phyloP scores from a whole-genome alignment of 78 protist genomes.

The Dictyostelium firmibasis region DNA sequence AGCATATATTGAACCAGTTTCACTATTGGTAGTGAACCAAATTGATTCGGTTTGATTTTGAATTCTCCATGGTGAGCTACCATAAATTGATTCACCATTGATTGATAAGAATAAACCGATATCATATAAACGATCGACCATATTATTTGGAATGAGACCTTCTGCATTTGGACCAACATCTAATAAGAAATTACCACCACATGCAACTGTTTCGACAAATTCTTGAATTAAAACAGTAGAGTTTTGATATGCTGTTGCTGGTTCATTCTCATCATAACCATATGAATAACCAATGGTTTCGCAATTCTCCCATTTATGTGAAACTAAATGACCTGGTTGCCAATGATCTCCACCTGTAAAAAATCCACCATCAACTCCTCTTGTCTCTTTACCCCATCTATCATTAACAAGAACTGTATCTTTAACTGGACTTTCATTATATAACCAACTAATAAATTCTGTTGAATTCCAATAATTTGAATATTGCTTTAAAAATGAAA shows the following conservation, averaged over 20 bases:
- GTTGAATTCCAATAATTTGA: constrained; percentile 58
- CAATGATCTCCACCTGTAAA: constrained; percentile 33
- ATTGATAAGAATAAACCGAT: constrained; percentile 61
- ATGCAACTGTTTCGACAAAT: constrained; percentile 22
- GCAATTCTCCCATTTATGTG: constrained; percentile 78
- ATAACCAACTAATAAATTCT: constrained; percentile 75
- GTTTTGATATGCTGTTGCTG: not conserved
- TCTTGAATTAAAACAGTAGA: constrained; percentile 18
- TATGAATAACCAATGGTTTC: constrained; percentile 38
- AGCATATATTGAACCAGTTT: constrained; percentile 8
- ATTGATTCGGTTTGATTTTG: constrained; percentile 46
- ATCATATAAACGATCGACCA: constrained; percentile 19
- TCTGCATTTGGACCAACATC: constrained; percentile 79
- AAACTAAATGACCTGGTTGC: constrained; percentile 13
- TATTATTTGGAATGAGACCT: constrained; percentile 48
- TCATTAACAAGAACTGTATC: constrained; percentile 73
- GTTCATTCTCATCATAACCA: constrained; percentile 65
- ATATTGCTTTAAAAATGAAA: not conserved
- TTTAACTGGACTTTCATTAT: constrained; percentile 36
- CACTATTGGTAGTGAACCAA: constrained; percentile 15
- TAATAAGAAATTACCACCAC: constrained; percentile 64
- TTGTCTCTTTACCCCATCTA: constrained; percentile 63
- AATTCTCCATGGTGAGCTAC: constrained; percentile 41
- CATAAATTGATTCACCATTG: constrained; percentile 77
- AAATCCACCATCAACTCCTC: constrained; percentile 57